A percentile compares a stretch with the other conserved stretches of the same genome.
These are phyloP conservation scores for Crucibulum laeve DNA, from an alignment of 768 basidiomycete genomes.

Conservation along the genomic window DNA sequence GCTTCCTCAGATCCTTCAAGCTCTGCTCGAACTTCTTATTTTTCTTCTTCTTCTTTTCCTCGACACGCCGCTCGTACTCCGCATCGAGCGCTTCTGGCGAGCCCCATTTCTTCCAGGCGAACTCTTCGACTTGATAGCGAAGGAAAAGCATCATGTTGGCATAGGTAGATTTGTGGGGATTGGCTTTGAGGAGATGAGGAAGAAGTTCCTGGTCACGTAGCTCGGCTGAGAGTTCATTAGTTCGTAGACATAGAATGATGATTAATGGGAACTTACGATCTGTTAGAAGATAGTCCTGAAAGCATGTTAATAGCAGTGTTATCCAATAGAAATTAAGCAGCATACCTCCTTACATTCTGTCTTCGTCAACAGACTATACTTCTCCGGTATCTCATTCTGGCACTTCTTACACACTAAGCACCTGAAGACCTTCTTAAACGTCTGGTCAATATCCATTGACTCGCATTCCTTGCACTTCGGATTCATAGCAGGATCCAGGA, in stretches of 20 bases:
- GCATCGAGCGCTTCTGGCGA: slow-evolving; percentile 85
- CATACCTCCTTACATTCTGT: slow-evolving; percentile 95
- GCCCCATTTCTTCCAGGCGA: slow-evolving; percentile 98
- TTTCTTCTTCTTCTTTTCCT: slow-evolving; percentile 85
- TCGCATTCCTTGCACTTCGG: slow-evolving; percentile 85
- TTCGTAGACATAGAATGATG: slow-evolving; percentile 2
- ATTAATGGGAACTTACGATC: slow-evolving; percentile 55
- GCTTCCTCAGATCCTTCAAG: slow-evolving; percentile 74
- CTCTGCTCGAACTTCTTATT: slow-evolving; percentile 94
- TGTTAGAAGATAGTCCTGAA: slow-evolving; percentile 91
- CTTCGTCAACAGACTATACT: slow-evolving; percentile 93
- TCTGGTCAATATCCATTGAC: slow-evolving; percentile 85
- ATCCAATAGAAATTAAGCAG: slow-evolving; percentile 1
- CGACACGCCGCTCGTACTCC: slow-evolving; percentile 76
- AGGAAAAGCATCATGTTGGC: slow-evolving; percentile 99
- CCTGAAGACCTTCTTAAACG: slow-evolving; percentile 76
- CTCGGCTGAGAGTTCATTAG: slow-evolving; percentile 58
- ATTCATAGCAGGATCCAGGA: slow-evolving; percentile 66
- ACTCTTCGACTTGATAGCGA: slow-evolving; percentile 90
- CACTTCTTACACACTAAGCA: slow-evolving; percentile 86
- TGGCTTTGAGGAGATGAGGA: slow-evolving; percentile 91
- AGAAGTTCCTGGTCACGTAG: slow-evolving; percentile 87
- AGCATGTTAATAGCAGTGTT: slow-evolving; percentile 5
- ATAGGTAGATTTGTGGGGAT: slow-evolving; percentile 92
- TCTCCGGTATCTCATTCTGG: slow-evolving; percentile 86